phyloP scores from a whole-genome alignment of 768 basidiomycete genomes.

The Boletus reticulatus region DNA sequence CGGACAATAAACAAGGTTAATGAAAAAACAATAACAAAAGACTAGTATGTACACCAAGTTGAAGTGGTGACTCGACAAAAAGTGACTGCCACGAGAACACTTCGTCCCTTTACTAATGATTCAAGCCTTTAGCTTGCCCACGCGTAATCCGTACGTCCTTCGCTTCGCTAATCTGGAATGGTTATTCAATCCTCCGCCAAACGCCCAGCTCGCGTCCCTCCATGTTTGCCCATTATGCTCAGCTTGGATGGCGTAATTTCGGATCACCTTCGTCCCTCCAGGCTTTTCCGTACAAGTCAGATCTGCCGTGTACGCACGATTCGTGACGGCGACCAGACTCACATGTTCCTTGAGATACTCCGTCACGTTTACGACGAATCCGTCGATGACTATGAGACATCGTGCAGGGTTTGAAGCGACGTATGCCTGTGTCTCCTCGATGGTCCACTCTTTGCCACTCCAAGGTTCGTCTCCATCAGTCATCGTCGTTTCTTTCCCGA shows the following conservation, averaged over 20 bases:
- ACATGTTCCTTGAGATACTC: conserved; percentile 8
- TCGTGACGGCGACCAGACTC: neutral
- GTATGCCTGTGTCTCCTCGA: neutral
- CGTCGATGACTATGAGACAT: conserved; percentile 7
- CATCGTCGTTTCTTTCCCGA: neutral
- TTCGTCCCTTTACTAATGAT: too few relatives aligned
- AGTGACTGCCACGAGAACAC: too few relatives aligned
- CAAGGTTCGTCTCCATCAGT: neutral
- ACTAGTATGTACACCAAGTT: neutral
- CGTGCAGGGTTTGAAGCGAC: neutral
- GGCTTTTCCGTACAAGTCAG: conserved; percentile 4
- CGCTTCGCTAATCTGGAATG: conserved; percentile 4
- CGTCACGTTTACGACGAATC: conserved; percentile 6
- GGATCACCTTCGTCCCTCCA: conserved; percentile 2
- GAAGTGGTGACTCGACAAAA: too few relatives aligned
- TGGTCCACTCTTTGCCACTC: conserved; percentile 5
- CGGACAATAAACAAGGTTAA: too few relatives aligned
- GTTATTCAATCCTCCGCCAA: conserved; percentile 8
- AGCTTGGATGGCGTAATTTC: neutral
- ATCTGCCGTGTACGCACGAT: neutral
- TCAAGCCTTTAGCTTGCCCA: conserved; percentile 6
- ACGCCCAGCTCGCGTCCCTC: conserved; percentile 13
- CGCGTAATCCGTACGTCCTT: neutral
- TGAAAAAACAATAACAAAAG: too few relatives aligned
- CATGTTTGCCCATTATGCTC: neutral